Evolutionary conservation across 2,329 filamentous ascomycete genomes (phyloP).

Genomic region (Bipolaris sorokiniana): DNA sequence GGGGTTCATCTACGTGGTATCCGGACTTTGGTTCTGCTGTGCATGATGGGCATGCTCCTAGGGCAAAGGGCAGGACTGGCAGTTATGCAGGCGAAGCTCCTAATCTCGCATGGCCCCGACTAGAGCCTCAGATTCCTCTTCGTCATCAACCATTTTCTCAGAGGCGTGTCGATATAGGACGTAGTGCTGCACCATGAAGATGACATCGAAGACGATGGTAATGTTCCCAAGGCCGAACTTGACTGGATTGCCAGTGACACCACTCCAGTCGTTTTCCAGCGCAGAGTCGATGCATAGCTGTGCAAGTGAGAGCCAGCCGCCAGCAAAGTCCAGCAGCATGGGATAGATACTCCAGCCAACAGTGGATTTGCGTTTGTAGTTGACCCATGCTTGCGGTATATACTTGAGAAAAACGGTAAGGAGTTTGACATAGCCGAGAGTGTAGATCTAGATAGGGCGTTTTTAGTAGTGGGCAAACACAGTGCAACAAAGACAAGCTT

Average conservation of each 20-base stretch:
- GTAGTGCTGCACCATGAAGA: slow-evolving; percentile 91
- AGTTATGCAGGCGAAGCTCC: neutral
- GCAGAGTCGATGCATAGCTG: slow-evolving; percentile 88
- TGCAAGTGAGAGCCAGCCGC: slow-evolving; percentile 78
- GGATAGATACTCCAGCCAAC: slow-evolving; percentile 85
- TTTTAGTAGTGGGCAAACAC: slow-evolving; percentile 5
- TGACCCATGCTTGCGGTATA: slow-evolving; percentile 72
- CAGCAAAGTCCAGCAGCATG: slow-evolving; percentile 82
- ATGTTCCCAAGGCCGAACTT: slow-evolving; percentile 88
- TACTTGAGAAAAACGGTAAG: slow-evolving; percentile 91
- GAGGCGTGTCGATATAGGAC: slow-evolving; percentile 66
- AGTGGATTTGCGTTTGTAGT: slow-evolving; percentile 85
- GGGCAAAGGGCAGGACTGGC: neutral
- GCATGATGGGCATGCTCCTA: neutral
- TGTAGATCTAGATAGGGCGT: slow-evolving; percentile 56
- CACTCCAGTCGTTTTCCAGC: slow-evolving; percentile 84
- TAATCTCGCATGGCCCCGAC: slow-evolving; percentile 12
- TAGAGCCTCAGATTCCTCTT: slow-evolving; percentile 36
- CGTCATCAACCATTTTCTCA: slow-evolving; percentile 34
- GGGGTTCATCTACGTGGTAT: neutral
- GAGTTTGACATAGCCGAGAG: slow-evolving; percentile 87
- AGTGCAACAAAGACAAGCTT: slow-evolving; percentile 25
- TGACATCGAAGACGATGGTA: slow-evolving; percentile 80
- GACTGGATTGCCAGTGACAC: slow-evolving; percentile 87
- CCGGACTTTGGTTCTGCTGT: neutral